Percentiles rank a stretch among this genome's conserved stretches.
phyloP scores from a whole-genome alignment of 352 stramenopile species.

The Phytophthora hybrid region DNA sequence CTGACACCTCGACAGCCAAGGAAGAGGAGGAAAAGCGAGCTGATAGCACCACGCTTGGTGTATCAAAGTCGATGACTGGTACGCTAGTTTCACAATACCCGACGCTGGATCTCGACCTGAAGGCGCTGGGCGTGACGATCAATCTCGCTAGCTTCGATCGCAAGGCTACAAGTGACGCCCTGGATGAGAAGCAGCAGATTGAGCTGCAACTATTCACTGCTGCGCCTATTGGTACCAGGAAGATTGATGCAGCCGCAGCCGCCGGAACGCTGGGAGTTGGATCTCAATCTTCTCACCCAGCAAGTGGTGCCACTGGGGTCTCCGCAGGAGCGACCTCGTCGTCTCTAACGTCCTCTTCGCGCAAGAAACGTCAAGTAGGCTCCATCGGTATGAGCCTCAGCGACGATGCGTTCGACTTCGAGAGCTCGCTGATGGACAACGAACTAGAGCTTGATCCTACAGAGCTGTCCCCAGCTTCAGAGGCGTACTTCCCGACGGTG shows the following conservation, averaged over 20 bases:
- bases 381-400: slow-evolving; percentile 36
- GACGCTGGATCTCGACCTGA: slow-evolving; percentile 66
- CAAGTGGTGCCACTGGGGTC: slow-evolving; percentile 29
- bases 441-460: slow-evolving; percentile 77
- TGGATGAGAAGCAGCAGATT: slow-evolving; percentile 91
- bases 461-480: slow-evolving; percentile 75
- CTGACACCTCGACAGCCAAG: slow-evolving; percentile 29
- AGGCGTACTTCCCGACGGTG: slow-evolving; percentile 98
- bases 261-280: slow-evolving; percentile 32
- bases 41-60: slow-evolving; percentile 19
- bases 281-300: slow-evolving; percentile 41
- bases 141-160: slow-evolving; percentile 66
- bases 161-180: slow-evolving; percentile 60
- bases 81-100: slow-evolving; percentile 45
- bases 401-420: slow-evolving; percentile 72
- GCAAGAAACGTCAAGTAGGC: slow-evolving; percentile 37
- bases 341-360: slow-evolving; percentile 31
- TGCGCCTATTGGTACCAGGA: slow-evolving; percentile 84
- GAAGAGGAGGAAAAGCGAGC: slow-evolving; percentile 23
- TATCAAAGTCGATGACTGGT: slow-evolving; percentile 24
- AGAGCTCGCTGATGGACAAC: slow-evolving; percentile 67
- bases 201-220: slow-evolving; percentile 88
- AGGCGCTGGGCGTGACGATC: slow-evolving; percentile 62
- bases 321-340: slow-evolving; percentile 26
- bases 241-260: slow-evolving; percentile 44